Percentiles rank a stretch among this genome's conserved stretches.
Evolutionary conservation across 345 rosid species (phyloP).

Genomic region (Syzygium oleosum): DNA sequence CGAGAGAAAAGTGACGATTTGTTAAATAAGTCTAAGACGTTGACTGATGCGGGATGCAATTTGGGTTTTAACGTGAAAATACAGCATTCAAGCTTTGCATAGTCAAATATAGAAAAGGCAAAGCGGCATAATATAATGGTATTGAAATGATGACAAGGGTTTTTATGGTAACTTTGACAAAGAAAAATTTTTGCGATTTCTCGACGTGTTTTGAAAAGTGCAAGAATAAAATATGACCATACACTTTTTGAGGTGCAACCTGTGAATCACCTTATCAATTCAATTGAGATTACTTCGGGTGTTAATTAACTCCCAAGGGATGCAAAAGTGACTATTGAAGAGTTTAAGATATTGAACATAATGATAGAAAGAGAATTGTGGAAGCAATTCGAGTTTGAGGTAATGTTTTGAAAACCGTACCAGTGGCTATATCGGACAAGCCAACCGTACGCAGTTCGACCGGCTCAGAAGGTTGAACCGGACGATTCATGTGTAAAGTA

Average conservation of each 20-base stretch:
- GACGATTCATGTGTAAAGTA: neutral
- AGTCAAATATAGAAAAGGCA: neutral
- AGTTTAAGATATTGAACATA: neutral
- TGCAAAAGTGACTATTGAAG: neutral
- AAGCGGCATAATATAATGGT: neutral
- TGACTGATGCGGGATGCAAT: neutral
- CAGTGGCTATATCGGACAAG: neutral
- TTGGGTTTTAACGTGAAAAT: neutral
- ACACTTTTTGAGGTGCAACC: neutral
- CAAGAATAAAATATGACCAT: neutral
- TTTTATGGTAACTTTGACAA: neutral
- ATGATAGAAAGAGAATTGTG: neutral
- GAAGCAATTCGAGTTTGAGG: neutral
- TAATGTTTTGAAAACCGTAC: neutral
- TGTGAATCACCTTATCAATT: neutral
- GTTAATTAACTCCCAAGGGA: neutral
- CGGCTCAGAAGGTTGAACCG: neutral
- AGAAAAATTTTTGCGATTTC: neutral
- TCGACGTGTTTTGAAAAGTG: neutral
- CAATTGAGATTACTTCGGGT: neutral
- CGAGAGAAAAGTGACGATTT: neutral
- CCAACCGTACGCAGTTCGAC: neutral
- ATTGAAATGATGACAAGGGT: neutral
- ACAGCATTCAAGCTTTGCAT: neutral
- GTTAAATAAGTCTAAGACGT: neutral